Base-by-base conservation (phyloP, 192 early-diverging fungal species). In the Gaertneriomyces semiglobifer region DNA sequence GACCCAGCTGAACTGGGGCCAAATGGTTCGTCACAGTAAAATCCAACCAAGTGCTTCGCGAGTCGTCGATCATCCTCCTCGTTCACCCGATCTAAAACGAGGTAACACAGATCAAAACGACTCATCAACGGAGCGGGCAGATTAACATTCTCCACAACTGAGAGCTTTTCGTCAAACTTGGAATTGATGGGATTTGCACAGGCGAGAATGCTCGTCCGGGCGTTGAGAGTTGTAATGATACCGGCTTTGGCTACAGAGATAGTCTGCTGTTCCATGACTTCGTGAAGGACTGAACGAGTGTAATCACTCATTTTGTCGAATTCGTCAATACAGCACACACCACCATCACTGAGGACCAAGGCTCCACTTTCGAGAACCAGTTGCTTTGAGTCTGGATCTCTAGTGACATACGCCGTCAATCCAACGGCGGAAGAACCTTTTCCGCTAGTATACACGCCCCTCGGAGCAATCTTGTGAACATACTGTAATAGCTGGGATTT, bases 231-330 rank as follows among this genome's bases (percentile, higher is more conserved):
- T 4, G 95, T 95, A 71, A 97, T 95, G 68, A 99, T 96, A 33
- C 96, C 96, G 41, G 96, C 96, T 81, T 99, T 99, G 48, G 96
- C 95, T 12, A 99, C 90, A 9, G 93, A 96, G 18, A 98, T 88
- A 0, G 95, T 98, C 84, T 98, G 95, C 80, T 98, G 95, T 81
- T 98, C 95, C 96, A 98, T 98, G 62, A 93, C 96, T 86, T 98
- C 96, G 80, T 98, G 96, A 63, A 98, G 77, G 6, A 95, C 91
- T 4, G 94, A 92, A 8, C 94, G 87, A 7, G 93, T 94, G 8
- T 91, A 73, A 58, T 98, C 96, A 6, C 89, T 90, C 93, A 98
- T 98, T 74, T 97, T 98, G 80, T 97, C 96, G 84, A 98, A 98
- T 77, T 98, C 96, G 77, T 98, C 96, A 70, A 98, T 98, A 71